phyloP scores from a whole-genome alignment of 768 basidiomycete genomes.

The Amanita pallidorosea region DNA sequence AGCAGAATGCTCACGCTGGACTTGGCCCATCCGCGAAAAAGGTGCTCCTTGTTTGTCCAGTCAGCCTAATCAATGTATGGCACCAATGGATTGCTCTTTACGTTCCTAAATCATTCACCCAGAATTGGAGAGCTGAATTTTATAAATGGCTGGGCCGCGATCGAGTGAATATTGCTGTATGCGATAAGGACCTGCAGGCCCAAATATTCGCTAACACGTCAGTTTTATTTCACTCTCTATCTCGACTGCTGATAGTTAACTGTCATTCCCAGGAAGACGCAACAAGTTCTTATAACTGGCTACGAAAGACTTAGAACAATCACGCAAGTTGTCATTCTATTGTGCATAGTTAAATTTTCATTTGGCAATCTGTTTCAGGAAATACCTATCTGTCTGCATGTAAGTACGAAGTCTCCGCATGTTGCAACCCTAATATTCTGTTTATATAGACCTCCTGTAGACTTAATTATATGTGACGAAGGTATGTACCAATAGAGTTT shows the following conservation, averaged over 20 bases:
- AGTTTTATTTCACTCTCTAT: constrained; percentile 15
- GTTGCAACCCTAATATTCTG: background rate
- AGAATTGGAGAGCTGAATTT: constrained; percentile 97
- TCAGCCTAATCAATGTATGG: constrained; percentile 72
- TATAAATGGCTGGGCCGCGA: constrained; percentile 78
- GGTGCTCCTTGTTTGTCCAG: constrained; percentile 89
- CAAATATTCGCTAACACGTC: constrained; percentile 68
- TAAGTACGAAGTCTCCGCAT: constrained; percentile 18
- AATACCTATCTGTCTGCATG: constrained; percentile 54
- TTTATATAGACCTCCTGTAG: constrained; percentile 68
- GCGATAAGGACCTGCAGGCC: constrained; percentile 32
- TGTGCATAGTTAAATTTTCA: background rate
- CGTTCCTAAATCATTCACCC: background rate
- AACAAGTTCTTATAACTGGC: constrained; percentile 87
- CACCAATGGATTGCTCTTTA: background rate
- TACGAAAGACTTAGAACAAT: constrained; percentile 85
- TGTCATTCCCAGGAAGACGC: constrained; percentile 39
- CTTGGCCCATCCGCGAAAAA: constrained; percentile 55
- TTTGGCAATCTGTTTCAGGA: constrained; percentile 7
- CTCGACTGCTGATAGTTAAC: background rate
- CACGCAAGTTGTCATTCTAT: constrained; percentile 40
- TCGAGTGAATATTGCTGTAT: constrained; percentile 33
- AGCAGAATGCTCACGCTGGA: constrained; percentile 73
- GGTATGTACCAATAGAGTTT: constrained; percentile 28
- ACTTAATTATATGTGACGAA: constrained; percentile 92